Evolutionary conservation across 768 basidiomycete genomes (phyloP).

Genomic region (Lentinus brumalis): DNA sequence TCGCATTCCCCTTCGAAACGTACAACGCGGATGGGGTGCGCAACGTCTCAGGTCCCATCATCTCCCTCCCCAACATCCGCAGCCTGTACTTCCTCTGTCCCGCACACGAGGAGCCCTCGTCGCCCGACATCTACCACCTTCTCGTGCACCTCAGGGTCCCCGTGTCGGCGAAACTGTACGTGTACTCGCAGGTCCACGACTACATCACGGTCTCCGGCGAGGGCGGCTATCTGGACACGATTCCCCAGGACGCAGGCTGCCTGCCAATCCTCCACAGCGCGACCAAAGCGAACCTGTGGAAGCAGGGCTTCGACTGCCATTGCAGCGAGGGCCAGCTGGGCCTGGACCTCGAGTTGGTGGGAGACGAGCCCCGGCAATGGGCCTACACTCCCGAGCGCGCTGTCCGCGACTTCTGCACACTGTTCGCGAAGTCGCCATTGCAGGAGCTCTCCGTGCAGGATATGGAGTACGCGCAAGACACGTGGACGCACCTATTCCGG

Average conservation of each 20-base stretch:
- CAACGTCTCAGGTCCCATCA: not conserved
- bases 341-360: not conserved
- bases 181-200: not conserved
- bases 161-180: not conserved
- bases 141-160: conserved; percentile 1
- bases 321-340: not conserved
- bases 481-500: not conserved
- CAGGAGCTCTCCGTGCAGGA: not conserved
- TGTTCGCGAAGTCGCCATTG: not conserved
- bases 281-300: not conserved
- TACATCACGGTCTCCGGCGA: not conserved
- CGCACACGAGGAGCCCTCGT: not conserved
- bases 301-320: not conserved
- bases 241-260: not conserved
- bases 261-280: not conserved
- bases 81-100: not conserved
- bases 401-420: not conserved
- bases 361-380: not conserved
- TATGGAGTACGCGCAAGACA: not conserved
- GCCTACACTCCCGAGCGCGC: not conserved
- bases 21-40: not conserved
- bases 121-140: conserved; percentile 1
- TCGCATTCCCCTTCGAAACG: not conserved
- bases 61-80: not conserved
- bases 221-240: not conserved